Percentiles rank a stretch among this genome's conserved stretches.
Evolutionary conservation across 78 protist species (phyloP).

Genomic region (Dictyostelium purpureum): DNA sequence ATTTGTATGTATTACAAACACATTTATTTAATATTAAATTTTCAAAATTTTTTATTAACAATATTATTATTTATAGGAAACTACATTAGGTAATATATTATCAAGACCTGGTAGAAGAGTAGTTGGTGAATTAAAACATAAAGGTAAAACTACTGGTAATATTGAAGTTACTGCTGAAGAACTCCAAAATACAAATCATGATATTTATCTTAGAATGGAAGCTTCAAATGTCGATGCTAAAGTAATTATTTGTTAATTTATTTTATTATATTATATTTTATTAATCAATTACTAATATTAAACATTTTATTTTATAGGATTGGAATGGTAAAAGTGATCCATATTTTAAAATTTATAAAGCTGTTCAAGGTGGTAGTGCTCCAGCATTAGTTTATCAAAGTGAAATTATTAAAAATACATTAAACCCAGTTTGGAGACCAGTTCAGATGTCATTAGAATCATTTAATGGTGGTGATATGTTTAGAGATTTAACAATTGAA

Average conservation of each 20-base stretch:
- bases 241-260: too few relatives aligned
- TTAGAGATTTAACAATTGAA: slow-evolving; percentile 19
- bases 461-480: not conserved
- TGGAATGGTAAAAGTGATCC: slow-evolving; percentile 85
- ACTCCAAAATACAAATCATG: not conserved
- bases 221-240: not conserved
- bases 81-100: not conserved
- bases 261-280: not conserved
- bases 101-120: not conserved
- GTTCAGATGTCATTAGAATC: not conserved
- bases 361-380: not conserved
- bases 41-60: not conserved
- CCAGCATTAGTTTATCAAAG: slow-evolving; percentile 59
- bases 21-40: not conserved
- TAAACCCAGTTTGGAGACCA: slow-evolving; percentile 70
- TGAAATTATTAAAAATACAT: slow-evolving; percentile 34
- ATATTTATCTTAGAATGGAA: not conserved
- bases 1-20: not conserved
- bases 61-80: not conserved
- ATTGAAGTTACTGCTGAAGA: slow-evolving; percentile 28
- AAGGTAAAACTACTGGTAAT: not conserved
- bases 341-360: slow-evolving; percentile 28
- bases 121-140: not conserved
- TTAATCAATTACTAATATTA: too few relatives aligned
- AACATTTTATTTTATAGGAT: too few relatives aligned